phyloP scores from a whole-genome alignment of 306 rosid genomes.

The Luffa acutangula region DNA sequence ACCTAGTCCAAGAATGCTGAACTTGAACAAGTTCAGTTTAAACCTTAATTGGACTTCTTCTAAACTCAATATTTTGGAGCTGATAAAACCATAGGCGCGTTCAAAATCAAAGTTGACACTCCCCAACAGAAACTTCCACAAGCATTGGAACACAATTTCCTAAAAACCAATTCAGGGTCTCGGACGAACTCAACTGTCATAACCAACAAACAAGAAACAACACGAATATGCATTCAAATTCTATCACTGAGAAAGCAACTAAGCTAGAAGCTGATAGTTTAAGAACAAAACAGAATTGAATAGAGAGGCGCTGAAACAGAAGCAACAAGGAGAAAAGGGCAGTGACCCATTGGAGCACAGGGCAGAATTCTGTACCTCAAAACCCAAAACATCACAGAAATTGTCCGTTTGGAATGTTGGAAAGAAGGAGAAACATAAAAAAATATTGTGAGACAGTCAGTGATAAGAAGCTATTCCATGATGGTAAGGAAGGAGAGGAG shows the following conservation, averaged over 20 bases:
- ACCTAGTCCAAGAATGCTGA: background rate
- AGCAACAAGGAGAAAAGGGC: constrained; percentile 8
- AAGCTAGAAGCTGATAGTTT: background rate
- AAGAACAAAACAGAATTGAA: constrained; percentile 6
- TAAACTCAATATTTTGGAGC: background rate
- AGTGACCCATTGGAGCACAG: constrained; percentile 19
- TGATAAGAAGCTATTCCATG: constrained; percentile 1
- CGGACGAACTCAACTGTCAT: background rate
- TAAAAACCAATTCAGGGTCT: background rate
- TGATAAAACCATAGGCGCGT: background rate
- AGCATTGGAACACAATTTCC: background rate
- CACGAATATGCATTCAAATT: background rate
- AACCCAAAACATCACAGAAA: constrained; percentile 12
- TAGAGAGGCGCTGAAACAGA: constrained; percentile 1
- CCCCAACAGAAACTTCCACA: background rate
- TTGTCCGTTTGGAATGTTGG: background rate
- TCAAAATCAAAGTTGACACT: background rate
- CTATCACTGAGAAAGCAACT: background rate
- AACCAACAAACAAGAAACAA: constrained; percentile 6
- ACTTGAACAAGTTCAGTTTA: background rate
- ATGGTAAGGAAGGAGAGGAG: constrained; percentile 20
- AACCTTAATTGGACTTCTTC: background rate
- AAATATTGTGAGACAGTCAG: background rate
- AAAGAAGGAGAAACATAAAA: background rate
- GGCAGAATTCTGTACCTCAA: constrained; percentile 26